Conservation (phyloP, 1,284 basidiomycete genomes). For the Earliella scabrosa region DNA sequence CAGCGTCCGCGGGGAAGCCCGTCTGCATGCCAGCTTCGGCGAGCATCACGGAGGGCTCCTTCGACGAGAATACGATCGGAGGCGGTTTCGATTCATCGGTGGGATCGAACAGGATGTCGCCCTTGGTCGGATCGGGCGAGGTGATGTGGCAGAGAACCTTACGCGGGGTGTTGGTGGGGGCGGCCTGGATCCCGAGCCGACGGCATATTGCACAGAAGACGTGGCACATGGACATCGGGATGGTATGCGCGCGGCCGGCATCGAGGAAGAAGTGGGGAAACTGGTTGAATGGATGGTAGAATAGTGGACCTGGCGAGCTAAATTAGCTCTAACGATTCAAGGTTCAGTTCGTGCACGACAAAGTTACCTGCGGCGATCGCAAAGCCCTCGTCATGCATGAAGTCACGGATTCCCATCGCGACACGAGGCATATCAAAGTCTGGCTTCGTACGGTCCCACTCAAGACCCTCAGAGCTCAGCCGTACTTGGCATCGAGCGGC, state of each 20-base stretch:
- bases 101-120: constrained; percentile 31
- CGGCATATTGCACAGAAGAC: constrained; percentile 58
- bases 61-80: constrained; percentile 20
- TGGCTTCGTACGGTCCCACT: constrained; percentile 16
- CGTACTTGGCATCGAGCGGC: constrained; percentile 42
- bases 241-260: constrained; percentile 44
- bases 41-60: constrained; percentile 37
- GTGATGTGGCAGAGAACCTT: constrained; percentile 43
- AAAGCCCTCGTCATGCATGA: constrained; percentile 28
- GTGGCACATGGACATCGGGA: constrained; percentile 66
- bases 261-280: constrained; percentile 65
- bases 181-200: constrained; percentile 54
- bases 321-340: not conserved
- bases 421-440: constrained; percentile 27
- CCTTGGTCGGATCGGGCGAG: constrained; percentile 8
- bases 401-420: constrained; percentile 21
- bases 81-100: constrained; percentile 27
- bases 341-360: constrained; percentile 8
- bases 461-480: constrained; percentile 11
- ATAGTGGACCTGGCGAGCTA: constrained; percentile 19
- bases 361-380: constrained; percentile 22
- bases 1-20: constrained; percentile 24
- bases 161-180: constrained; percentile 58
- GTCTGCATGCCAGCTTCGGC: constrained; percentile 29
- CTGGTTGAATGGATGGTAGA: constrained; percentile 51